These are phyloP conservation scores for Saccharomyces jurei DNA, from an alignment of 805 yeast species.

Conservation along the genomic window DNA sequence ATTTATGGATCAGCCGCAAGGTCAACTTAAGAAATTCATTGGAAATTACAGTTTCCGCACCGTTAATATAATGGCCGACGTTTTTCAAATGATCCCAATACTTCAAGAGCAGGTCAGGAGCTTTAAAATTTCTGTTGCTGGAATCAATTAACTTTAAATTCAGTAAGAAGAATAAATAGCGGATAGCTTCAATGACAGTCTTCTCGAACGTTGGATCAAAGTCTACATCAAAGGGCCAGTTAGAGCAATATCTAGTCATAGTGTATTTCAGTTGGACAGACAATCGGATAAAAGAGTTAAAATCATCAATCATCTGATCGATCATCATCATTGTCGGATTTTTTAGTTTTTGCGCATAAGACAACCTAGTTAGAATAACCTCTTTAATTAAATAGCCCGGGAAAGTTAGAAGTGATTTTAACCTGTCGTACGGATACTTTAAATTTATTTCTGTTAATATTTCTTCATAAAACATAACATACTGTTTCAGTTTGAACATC, in stretches of 20 bases:
- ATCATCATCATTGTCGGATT: slow-evolving; percentile 93
- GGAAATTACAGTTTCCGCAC: slow-evolving; percentile 75
- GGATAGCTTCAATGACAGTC: slow-evolving; percentile 64
- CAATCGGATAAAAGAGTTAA: slow-evolving; percentile 64
- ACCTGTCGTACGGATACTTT: slow-evolving; percentile 60
- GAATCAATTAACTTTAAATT: slow-evolving; percentile 74
- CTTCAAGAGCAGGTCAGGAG: slow-evolving; percentile 79
- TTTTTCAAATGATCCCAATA: slow-evolving; percentile 74
- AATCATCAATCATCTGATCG: slow-evolving; percentile 86
- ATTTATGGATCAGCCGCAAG: slow-evolving; percentile 56
- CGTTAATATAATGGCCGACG: slow-evolving; percentile 69
- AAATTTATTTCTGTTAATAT: slow-evolving; percentile 60
- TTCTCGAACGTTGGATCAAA: slow-evolving; percentile 59
- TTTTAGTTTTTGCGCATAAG: slow-evolving; percentile 67
- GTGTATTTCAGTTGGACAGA: slow-evolving; percentile 70
- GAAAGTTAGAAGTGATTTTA: slow-evolving; percentile 60
- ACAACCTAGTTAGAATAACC: slow-evolving; percentile 61
- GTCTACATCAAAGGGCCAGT: slow-evolving; percentile 63
- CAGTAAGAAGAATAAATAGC: slow-evolving; percentile 59
- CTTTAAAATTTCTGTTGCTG: slow-evolving; percentile 67
- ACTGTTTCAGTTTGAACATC: slow-evolving; percentile 70
- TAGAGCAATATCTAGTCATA: slow-evolving; percentile 47
- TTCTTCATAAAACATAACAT: slow-evolving; percentile 53
- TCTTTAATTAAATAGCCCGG: slow-evolving; percentile 78
- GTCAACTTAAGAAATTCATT: slow-evolving; percentile 63